Percentiles rank a stretch among this genome's conserved stretches.
Conservation (phyloP, 2,329 filamentous ascomycete genomes). For the Beauveria medogensis region DNA sequence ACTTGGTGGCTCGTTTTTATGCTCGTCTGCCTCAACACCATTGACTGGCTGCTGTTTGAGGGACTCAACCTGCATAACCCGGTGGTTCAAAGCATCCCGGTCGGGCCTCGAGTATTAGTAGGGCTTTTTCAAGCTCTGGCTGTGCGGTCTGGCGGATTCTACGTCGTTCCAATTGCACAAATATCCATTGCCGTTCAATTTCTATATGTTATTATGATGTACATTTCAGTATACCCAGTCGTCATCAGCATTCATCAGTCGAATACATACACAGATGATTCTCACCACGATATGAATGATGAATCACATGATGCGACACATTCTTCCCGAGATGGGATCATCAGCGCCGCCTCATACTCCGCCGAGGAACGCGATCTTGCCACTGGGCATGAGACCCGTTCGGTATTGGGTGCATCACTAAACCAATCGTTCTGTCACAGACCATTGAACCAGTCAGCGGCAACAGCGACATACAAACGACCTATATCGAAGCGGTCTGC, state of each 20-base stretch:
- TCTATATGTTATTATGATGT: slow-evolving; percentile 58
- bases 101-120: slow-evolving; percentile 49
- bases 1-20: slow-evolving; percentile 61
- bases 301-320: neutral
- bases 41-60: slow-evolving; percentile 60
- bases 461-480: neutral
- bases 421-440: neutral
- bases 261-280: slow-evolving; percentile 60
- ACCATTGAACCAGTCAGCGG: neutral
- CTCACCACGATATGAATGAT: slow-evolving; percentile 42
- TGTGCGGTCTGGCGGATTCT: slow-evolving; percentile 58
- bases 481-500: neutral
- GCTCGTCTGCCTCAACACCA: slow-evolving; percentile 50
- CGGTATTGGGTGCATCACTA: neutral
- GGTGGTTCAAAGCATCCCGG: slow-evolving; percentile 42
- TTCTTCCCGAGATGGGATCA: neutral
- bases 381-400: neutral
- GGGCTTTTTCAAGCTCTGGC: slow-evolving; percentile 57
- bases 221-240: slow-evolving; percentile 55
- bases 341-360: neutral
- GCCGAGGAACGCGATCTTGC: neutral
- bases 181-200: slow-evolving; percentile 51
- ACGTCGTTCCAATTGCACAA: slow-evolving; percentile 52
- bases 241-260: slow-evolving; percentile 58
- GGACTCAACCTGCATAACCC: slow-evolving; percentile 56